Conservation (phyloP, 192 early-diverging fungal genomes). For the Mortierella hygrophila region DNA sequence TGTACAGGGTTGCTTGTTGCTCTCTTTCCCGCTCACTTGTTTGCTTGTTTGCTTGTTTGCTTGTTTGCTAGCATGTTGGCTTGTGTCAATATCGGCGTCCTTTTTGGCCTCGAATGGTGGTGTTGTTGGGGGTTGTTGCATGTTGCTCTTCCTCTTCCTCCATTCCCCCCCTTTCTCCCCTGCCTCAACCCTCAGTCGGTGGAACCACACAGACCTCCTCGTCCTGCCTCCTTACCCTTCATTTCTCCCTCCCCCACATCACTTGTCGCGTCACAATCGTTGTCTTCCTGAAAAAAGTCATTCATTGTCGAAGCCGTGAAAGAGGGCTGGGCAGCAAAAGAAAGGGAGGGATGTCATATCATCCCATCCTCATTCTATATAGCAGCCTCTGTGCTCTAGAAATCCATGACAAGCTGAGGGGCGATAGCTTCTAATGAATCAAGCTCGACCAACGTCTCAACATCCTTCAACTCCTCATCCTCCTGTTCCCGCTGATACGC, state of each 20-base stretch:
- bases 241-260: background rate
- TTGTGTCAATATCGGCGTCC: background rate
- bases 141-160: background rate
- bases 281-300: background rate
- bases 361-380: background rate
- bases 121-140: background rate
- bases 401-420: slow-evolving; percentile 47
- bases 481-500: slow-evolving; percentile 55
- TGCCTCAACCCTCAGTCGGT: background rate
- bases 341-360: background rate
- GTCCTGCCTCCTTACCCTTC: background rate
- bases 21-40: background rate
- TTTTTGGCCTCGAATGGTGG: background rate
- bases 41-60: background rate
- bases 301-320: background rate
- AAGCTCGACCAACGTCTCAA: slow-evolving; percentile 41
- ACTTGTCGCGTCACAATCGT: background rate
- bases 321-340: background rate
- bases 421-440: slow-evolving; percentile 48
- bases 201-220: background rate
- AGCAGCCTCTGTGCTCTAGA: slow-evolving; percentile 11
- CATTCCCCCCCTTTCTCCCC: background rate
- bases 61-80: background rate
- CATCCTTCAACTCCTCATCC: slow-evolving; percentile 50
- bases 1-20: background rate